These are phyloP conservation scores for Thelonectria discophora DNA, from an alignment of 2,329 filamentous ascomycete species.

Conservation along the genomic window DNA sequence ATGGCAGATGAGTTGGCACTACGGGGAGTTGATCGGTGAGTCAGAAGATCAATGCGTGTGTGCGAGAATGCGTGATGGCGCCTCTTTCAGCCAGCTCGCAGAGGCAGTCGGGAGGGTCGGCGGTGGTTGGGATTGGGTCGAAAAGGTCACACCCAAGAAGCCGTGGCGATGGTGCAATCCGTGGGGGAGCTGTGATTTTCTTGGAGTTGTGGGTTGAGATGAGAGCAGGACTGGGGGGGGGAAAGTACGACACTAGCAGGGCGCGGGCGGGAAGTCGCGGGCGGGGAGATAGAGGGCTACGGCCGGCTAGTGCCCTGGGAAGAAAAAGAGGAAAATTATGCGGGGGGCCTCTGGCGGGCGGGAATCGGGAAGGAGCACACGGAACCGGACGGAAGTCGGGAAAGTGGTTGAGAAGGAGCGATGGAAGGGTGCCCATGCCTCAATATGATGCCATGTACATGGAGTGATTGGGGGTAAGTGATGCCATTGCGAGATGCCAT, in stretches of 20 bases:
- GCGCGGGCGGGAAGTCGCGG: conserved; percentile 3
- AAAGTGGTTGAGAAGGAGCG: not conserved
- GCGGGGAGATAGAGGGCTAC: conserved; percentile 28
- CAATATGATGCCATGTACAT: not conserved
- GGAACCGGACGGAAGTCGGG: conserved; percentile 6
- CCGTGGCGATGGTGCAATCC: conserved; percentile 38
- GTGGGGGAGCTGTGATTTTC: conserved; percentile 36
- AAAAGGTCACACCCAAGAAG: conserved; percentile 25
- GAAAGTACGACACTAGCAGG: conserved; percentile 33
- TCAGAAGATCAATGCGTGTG: conserved; percentile 15
- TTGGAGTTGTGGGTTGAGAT: conserved; percentile 37
- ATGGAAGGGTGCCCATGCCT: too few relatives aligned
- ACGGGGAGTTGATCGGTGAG: conserved; percentile 25
- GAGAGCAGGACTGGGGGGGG: not conserved
- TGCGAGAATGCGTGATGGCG: conserved; percentile 15
- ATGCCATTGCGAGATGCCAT: not conserved
- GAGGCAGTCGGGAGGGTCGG: conserved; percentile 1
- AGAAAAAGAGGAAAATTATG: conserved; percentile 15
- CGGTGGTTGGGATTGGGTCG: conserved; percentile 22
- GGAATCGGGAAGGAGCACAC: not conserved
- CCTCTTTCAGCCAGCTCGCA: not conserved
- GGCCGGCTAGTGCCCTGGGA: not conserved
- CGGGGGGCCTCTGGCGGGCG: conserved; percentile 31
- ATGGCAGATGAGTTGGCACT: conserved; percentile 9
- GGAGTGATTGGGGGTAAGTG: not conserved